Percentiles rank a stretch among this genome's conserved stretches.
phyloP scores from a whole-genome alignment of 1,284 basidiomycete genomes.

The Puccinia polysora region DNA sequence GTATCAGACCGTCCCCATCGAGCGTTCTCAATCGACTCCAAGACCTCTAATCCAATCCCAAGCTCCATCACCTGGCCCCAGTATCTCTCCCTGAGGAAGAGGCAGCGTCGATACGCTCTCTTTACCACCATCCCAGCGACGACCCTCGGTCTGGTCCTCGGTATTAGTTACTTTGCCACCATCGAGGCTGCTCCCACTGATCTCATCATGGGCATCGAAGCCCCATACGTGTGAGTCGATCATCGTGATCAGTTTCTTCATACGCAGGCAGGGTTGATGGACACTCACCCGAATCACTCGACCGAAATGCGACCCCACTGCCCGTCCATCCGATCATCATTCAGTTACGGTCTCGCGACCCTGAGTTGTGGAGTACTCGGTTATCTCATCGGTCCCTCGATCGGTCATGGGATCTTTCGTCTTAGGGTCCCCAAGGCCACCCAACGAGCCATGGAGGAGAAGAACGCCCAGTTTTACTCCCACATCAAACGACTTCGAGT shows the following conservation, averaged over 20 bases:
- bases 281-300: conserved; percentile 24
- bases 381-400: conserved; percentile 71
- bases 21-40: too few relatives aligned
- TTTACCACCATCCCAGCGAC: conserved; percentile 67
- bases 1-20: too few relatives aligned
- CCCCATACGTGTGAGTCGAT: conserved; percentile 77
- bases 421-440: conserved; percentile 63
- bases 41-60: too few relatives aligned
- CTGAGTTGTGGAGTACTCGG: conserved; percentile 56
- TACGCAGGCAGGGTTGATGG: conserved; percentile 61
- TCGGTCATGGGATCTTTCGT: conserved; percentile 72
- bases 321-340: conserved; percentile 5
- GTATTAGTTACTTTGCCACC: conserved; percentile 72
- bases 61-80: conserved; percentile 33
- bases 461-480: conserved; percentile 74
- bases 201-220: conserved; percentile 78
- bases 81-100: conserved; percentile 37
- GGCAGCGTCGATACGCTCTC: conserved; percentile 16
- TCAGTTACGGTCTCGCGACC: conserved; percentile 28
- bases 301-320: conserved; percentile 17
- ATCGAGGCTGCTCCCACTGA: conserved; percentile 73
- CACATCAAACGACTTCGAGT: conserved; percentile 78
- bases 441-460: conserved; percentile 69
- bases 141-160: conserved; percentile 65
- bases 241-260: conserved; percentile 67